Evolutionary conservation across 192 early-diverging fungal genomes (phyloP), one percentile per base, ranked within the genome.

Genomic region (Spizellomyces punctatus): DNA sequence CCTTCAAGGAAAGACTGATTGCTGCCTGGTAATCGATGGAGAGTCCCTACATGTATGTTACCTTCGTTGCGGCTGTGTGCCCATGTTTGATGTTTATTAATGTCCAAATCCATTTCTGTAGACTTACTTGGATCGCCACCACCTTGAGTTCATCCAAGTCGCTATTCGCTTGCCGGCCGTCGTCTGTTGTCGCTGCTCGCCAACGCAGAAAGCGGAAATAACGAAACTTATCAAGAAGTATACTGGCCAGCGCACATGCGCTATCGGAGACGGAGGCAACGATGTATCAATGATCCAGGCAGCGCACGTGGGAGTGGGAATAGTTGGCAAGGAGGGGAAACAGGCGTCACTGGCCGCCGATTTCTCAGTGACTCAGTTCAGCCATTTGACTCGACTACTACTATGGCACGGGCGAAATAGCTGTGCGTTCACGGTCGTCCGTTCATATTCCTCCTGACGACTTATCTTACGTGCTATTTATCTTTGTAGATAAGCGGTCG

Each of bases 281-380:
- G 96, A 98, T 73, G 95, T 98, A 50, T 90, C 89, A 48, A 98
- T 98, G 96, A 98, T 98, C 67, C 94, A 95, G 75, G 90, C 93
- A 0, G 96, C 96, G 0, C 88, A 98, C 76, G 93, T 98, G n/a
- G 94, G 96, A 55, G 92, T 98, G 10, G 96, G 96, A 36, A 92
- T 98, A 76, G 94, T 95, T 10, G 96, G 96, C 61, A 96, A 95
- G 78, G 96, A 98, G 83, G 96, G 96, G 8, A 90, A 85, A 79
- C 95, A 96, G 81, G 96, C 96, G 1, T 92, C 92, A 46, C 82
- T 96, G 46, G 95, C 96, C 0, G 95, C 96, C 0, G 96, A 98
- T 78, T 95, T 96, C 73, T 95, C 94, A 0, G 82, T 96, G 5
- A 85, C 86, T 19, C 95, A 96, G 77, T 98, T 98, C 67, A 89